A percentile compares a stretch with the other conserved stretches of the same genome.
These are phyloP conservation scores for Diaporthe sp. DNA, from an alignment of 2,329 filamentous ascomycete species.

Conservation along the genomic window DNA sequence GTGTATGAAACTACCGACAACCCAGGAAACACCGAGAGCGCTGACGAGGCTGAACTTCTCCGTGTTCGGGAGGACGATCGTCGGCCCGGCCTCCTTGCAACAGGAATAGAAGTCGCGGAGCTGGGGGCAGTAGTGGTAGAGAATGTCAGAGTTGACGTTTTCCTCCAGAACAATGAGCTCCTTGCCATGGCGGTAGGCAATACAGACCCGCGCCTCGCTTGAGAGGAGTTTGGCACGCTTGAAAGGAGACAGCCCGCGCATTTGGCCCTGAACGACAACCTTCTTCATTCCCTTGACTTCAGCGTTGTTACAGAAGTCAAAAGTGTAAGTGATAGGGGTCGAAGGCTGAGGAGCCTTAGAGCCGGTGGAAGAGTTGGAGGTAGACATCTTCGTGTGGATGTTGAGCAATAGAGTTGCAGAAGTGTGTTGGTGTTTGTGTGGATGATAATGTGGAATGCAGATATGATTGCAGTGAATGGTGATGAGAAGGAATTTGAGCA, in stretches of 20 bases:
- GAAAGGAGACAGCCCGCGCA: neutral
- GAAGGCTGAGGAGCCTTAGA: neutral
- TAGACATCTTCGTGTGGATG: neutral
- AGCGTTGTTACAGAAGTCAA: neutral
- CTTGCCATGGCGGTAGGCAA: neutral
- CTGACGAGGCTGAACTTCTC: neutral
- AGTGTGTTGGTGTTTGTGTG: neutral
- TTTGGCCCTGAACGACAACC: neutral
- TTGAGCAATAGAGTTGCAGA: neutral
- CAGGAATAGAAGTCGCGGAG: neutral
- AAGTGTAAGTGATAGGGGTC: neutral
- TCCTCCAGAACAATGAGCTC: neutral
- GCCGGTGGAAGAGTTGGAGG: neutral
- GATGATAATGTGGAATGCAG: neutral
- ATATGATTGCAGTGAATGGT: neutral
- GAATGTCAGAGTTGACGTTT: neutral
- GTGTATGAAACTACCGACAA: neutral
- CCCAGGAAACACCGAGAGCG: neutral
- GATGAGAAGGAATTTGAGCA: neutral
- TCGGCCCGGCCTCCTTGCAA: neutral
- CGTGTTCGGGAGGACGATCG: neutral
- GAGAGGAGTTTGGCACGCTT: neutral
- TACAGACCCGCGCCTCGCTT: neutral
- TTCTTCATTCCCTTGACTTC: neutral
- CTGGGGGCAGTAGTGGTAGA: neutral